Evolutionary conservation across 2,329 filamentous ascomycete species (phyloP).

Genomic region (Pseudohalonectria lignicola): DNA sequence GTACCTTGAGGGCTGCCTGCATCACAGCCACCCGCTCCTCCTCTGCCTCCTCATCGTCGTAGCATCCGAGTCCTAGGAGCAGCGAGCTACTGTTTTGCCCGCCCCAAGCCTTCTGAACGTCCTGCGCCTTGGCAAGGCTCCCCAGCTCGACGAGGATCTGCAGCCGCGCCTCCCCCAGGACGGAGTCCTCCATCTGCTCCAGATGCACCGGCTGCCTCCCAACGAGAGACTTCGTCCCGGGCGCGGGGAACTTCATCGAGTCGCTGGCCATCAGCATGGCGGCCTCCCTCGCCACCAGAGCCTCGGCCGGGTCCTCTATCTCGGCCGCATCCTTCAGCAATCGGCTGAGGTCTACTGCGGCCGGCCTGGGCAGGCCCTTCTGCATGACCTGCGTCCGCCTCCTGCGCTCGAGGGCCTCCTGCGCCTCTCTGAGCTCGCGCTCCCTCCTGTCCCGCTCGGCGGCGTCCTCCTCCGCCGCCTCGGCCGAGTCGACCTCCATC

Average conservation of each 20-base stretch:
- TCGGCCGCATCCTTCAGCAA: conserved; percentile 54
- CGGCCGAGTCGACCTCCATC: conserved; percentile 39
- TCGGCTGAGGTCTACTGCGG: conserved; percentile 56
- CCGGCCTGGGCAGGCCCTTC: conserved; percentile 67
- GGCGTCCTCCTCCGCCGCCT: conserved; percentile 46
- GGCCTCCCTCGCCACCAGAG: conserved; percentile 64
- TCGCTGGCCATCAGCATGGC: conserved; percentile 75
- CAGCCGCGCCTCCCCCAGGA: conserved; percentile 63
- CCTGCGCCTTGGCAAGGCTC: conserved; percentile 32
- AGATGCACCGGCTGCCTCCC: conserved; percentile 49
- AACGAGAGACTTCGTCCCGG: conserved; percentile 52
- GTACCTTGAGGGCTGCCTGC: conserved; percentile 63
- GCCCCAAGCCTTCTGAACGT: conserved; percentile 43
- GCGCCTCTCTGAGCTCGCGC: conserved; percentile 58
- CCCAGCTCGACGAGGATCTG: conserved; percentile 63
- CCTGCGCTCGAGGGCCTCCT: conserved; percentile 60
- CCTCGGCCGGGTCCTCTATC: conserved; percentile 52
- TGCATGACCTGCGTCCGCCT: conserved; percentile 90
- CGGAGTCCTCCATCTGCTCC: conserved; percentile 56
- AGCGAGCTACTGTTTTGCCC: conserved; percentile 40
- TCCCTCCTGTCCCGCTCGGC: conserved; percentile 75
- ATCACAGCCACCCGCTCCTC: conserved; percentile 55
- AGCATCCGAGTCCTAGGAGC: conserved; percentile 74
- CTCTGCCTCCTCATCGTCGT: conserved; percentile 59
- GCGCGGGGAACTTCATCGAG: conserved; percentile 61